Evolutionary conservation across 208 protist species (phyloP).

Genomic region (Acanthamoeba divionensis): DNA sequence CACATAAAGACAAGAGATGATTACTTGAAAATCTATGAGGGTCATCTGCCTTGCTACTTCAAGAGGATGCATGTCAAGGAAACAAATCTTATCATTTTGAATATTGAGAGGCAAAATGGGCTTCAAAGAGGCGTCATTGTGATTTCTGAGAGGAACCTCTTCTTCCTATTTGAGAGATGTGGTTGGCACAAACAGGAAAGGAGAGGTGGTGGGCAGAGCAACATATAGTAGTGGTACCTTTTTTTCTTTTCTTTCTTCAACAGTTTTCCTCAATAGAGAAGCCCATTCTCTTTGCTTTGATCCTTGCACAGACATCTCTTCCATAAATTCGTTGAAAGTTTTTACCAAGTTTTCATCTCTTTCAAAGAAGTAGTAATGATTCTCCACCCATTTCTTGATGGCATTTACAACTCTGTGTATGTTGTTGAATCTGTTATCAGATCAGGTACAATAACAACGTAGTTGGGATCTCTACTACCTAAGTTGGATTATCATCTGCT

Average conservation of each 20-base stretch:
- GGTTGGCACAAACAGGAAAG: neutral
- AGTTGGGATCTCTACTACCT: neutral
- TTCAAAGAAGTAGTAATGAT: conserved; percentile 45
- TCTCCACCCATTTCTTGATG: conserved; percentile 18
- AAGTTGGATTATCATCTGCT: neutral
- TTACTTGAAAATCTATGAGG: neutral
- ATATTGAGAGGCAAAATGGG: conserved; percentile 26
- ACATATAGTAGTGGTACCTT: no score
- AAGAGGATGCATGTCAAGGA: conserved; percentile 3
- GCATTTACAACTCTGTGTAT: neutral
- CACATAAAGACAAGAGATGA: no score
- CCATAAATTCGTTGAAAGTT: neutral
- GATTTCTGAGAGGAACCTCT: neutral
- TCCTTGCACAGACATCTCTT: neutral
- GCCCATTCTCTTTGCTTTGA: conserved; percentile 13
- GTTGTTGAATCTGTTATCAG: neutral
- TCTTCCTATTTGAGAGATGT: neutral
- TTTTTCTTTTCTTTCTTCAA: no score
- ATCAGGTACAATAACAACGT: neutral
- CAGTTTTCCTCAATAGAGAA: neutral
- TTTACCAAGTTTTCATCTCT: neutral
- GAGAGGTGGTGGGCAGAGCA: neutral
- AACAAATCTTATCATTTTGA: neutral
- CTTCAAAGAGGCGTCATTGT: neutral
- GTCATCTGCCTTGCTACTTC: conserved; percentile 41